These are phyloP conservation scores for Deinandra increscens DNA, from an alignment of 129 eudicot species.

Conservation along the genomic window DNA sequence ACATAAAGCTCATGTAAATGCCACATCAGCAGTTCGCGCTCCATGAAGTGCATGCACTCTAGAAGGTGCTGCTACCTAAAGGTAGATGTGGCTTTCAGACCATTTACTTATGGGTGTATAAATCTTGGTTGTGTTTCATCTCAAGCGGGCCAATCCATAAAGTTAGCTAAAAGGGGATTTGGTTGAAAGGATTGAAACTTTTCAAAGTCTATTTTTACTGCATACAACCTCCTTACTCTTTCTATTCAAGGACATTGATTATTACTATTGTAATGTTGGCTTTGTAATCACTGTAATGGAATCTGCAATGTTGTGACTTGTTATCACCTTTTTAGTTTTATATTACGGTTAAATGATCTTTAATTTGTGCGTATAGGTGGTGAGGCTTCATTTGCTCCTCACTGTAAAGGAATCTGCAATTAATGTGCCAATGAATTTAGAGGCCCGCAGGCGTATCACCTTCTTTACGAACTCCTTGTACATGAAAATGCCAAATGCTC, in stretches of 20 bases:
- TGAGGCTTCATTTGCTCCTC: slow-evolving; percentile 85
- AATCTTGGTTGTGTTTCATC: not conserved
- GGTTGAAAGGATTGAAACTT: not conserved
- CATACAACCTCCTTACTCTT: not conserved
- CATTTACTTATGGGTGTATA: not conserved
- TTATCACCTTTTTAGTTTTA: not conserved
- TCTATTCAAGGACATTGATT: not conserved
- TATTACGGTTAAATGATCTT: not conserved
- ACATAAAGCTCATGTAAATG: not conserved
- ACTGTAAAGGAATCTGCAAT: slow-evolving; percentile 97
- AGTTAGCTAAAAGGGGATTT: not conserved
- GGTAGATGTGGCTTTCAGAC: not conserved
- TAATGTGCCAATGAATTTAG: slow-evolving; percentile 91
- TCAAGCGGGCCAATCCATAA: not conserved
- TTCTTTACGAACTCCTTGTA: slow-evolving; percentile 93
- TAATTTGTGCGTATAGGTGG: slow-evolving; percentile 48
- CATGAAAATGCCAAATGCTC: slow-evolving; percentile 96
- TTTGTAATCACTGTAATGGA: too few relatives aligned
- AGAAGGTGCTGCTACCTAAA: slow-evolving; percentile 9
- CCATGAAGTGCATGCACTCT: slow-evolving; percentile 11
- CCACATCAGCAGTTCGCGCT: not conserved
- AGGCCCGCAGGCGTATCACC: slow-evolving; percentile 97
- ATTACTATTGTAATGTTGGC: not conserved
- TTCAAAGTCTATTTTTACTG: slow-evolving; percentile 5
- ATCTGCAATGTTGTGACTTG: too few relatives aligned